Percentiles rank a stretch among this genome's conserved stretches.
These are phyloP conservation scores for Fremontodendron californicum DNA, from an alignment of 345 rosid species.

Conservation along the genomic window DNA sequence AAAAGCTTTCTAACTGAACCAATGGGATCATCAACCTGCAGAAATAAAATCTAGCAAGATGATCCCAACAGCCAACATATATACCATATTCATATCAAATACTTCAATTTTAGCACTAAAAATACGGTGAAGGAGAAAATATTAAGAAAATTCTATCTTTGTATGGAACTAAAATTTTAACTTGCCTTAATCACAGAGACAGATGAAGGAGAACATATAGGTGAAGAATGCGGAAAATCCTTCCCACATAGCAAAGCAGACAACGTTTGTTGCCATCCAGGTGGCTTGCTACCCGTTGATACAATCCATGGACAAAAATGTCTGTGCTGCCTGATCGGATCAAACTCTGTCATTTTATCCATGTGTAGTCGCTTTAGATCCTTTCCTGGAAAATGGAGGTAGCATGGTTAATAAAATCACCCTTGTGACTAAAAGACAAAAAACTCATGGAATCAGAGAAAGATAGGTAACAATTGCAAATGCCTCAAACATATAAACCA, in stretches of 20 bases:
- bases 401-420: constrained; percentile 8
- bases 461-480: not conserved
- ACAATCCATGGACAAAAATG: constrained; percentile 95
- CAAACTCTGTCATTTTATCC: constrained; percentile 64
- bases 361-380: constrained; percentile 18
- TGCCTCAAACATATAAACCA: constrained; percentile 9
- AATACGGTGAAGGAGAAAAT: no score
- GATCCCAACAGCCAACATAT: not conserved
- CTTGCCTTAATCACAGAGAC: constrained; percentile 59
- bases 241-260: constrained; percentile 57
- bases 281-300: constrained; percentile 44
- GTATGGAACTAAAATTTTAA: no score
- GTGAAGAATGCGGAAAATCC: constrained; percentile 39
- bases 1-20: constrained; percentile 9
- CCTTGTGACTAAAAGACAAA: constrained; percentile 6
- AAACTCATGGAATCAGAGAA: not conserved
- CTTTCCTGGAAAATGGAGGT: constrained; percentile 34
- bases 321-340: constrained; percentile 86
- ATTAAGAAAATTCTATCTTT: no score
- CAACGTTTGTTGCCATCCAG: constrained; percentile 86
- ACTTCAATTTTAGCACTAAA: not conserved
- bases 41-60: not conserved
- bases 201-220: constrained; percentile 34
- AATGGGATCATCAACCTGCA: constrained; percentile 12
- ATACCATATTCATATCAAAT: not conserved